Evolutionary conservation across 192 early-diverging fungal species (phyloP).

Genomic region (Backusella macrospora): DNA sequence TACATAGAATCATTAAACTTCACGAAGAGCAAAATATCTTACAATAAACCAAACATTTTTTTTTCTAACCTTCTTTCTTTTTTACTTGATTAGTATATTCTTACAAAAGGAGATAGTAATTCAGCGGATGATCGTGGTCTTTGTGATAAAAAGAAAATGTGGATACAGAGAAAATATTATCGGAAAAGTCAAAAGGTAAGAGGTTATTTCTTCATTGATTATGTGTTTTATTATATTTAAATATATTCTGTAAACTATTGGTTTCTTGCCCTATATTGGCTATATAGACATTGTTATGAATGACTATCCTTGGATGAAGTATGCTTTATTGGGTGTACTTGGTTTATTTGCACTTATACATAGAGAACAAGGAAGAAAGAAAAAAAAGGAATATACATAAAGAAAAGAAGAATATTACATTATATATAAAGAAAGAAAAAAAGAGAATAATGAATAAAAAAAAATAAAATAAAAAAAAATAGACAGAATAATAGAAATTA

Average conservation of each 20-base stretch:
- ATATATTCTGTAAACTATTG: slow-evolving; percentile 23
- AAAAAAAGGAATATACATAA: background rate
- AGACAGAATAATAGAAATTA: background rate
- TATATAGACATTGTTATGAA: slow-evolving; percentile 97
- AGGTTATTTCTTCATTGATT: background rate
- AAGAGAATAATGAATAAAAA: too few species aligned
- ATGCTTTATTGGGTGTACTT: slow-evolving; percentile 74
- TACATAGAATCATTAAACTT: slow-evolving; percentile 92
- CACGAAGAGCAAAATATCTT: slow-evolving; percentile 70
- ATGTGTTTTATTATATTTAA: background rate
- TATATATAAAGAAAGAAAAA: background rate
- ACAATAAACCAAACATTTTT: background rate
- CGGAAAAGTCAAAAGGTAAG: slow-evolving; percentile 81
- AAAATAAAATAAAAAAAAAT: background rate
- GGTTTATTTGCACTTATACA: slow-evolving; percentile 72
- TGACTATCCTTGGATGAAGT: slow-evolving; percentile 94
- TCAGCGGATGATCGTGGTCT: slow-evolving; percentile 86
- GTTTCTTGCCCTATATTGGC: slow-evolving; percentile 89
- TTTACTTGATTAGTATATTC: slow-evolving; percentile 58
- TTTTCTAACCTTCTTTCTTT: background rate
- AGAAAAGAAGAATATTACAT: background rate
- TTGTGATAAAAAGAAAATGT: slow-evolving; percentile 84
- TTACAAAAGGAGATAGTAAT: slow-evolving; percentile 99
- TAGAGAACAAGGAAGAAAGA: slow-evolving; percentile 53
- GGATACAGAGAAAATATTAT: slow-evolving; percentile 93